Conservation (phyloP, 805 yeast genomes). For the Wickerhamomyces xylosicus region DNA sequence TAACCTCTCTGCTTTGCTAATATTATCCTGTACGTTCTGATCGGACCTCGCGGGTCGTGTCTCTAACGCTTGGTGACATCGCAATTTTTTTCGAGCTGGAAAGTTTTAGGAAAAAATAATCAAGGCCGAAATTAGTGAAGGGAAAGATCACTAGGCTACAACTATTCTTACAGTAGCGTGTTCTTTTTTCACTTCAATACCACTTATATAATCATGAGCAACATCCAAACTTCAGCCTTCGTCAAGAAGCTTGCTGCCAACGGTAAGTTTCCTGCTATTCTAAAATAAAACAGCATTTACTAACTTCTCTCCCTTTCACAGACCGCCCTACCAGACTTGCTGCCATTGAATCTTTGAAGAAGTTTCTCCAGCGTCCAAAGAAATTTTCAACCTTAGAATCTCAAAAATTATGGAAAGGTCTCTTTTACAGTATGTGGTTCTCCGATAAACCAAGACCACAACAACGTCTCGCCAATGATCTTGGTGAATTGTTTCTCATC, state of each 20-base stretch:
- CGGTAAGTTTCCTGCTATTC: conserved; percentile 22
- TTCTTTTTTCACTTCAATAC: too few species aligned
- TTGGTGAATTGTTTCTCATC: conserved; percentile 47
- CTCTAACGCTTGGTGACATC: too few species aligned
- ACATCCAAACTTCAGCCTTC: conserved; percentile 36
- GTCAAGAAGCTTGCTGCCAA: conserved; percentile 81
- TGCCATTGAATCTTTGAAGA: conserved; percentile 56
- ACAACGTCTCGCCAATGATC: conserved; percentile 64
- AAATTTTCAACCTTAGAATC: conserved; percentile 31
- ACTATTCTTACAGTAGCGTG: too few species aligned
- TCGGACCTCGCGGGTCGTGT: too few species aligned
- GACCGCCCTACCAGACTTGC: conserved; percentile 63
- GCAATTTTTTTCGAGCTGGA: neutral
- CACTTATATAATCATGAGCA: conserved; percentile 3
- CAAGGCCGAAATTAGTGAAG: too few species aligned
- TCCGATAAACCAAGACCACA: conserved; percentile 91
- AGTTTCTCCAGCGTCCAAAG: conserved; percentile 35
- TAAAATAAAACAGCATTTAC: neutral
- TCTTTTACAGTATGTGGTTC: conserved; percentile 93
- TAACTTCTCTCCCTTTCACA: conserved; percentile 10
- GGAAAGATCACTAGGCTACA: too few species aligned
- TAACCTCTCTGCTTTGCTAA: too few species aligned
- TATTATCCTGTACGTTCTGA: neutral
- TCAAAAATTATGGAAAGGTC: conserved; percentile 92
- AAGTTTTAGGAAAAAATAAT: too few species aligned